Evolutionary conservation across 495 filamentous ascomycete genomes (phyloP).

Genomic region (Umbilicaria muhlenbergii): DNA sequence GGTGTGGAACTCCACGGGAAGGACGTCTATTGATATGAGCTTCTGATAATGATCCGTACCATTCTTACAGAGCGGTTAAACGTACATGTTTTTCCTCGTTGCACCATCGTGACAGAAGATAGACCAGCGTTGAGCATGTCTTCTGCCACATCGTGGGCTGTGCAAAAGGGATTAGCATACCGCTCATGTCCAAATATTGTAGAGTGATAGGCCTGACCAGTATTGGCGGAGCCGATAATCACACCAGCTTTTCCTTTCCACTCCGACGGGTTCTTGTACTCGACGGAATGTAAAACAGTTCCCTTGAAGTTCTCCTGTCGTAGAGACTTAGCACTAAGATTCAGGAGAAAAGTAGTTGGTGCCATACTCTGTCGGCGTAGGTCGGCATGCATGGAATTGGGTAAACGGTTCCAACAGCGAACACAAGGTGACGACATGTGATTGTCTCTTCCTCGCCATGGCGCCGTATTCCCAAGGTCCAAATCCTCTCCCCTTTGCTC

Average conservation of each 20-base stretch:
- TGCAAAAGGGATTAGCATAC: background rate
- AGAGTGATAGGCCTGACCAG: slow-evolving; percentile 11
- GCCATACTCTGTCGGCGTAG: slow-evolving; percentile 12
- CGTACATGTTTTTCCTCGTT: slow-evolving; percentile 20
- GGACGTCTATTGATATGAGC: slow-evolving; percentile 8
- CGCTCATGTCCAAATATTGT: background rate
- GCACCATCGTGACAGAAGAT: slow-evolving; percentile 24
- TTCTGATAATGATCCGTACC: background rate
- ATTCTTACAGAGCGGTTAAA: background rate
- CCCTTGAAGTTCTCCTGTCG: slow-evolving; percentile 16
- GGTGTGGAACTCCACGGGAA: slow-evolving; percentile 15
- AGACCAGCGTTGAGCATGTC: slow-evolving; percentile 25
- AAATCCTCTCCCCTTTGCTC: slow-evolving; percentile 12
- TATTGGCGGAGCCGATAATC: slow-evolving; percentile 30
- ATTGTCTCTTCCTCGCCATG: slow-evolving; percentile 6
- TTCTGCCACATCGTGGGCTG: slow-evolving; percentile 28
- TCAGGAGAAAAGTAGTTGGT: background rate
- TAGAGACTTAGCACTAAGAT: background rate
- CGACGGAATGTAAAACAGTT: slow-evolving; percentile 19
- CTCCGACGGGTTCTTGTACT: slow-evolving; percentile 15
- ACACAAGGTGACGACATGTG: slow-evolving; percentile 15
- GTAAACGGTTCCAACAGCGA: slow-evolving; percentile 20
- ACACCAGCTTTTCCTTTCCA: slow-evolving; percentile 24
- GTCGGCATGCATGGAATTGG: slow-evolving; percentile 16
- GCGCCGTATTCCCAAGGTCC: slow-evolving; percentile 15